Conservation (phyloP, 2,329 filamentous ascomycete genomes). For the Diaporthe humulicola region DNA sequence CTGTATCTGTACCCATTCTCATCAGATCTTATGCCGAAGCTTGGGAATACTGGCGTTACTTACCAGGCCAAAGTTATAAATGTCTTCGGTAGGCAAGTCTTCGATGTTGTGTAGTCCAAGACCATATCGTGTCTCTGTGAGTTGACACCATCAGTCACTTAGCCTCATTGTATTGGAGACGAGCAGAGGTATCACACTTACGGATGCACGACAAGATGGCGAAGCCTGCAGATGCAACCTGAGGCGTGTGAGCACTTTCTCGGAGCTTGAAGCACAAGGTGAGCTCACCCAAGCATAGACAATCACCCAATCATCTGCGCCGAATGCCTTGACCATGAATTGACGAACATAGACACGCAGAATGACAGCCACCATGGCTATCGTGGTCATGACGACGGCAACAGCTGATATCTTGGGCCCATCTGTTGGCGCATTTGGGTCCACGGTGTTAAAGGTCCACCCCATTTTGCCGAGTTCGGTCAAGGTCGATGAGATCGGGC, state of each 20-base stretch:
- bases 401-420: conserved; percentile 50
- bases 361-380: conserved; percentile 49
- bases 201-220: conserved; percentile 52
- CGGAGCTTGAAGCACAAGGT: background rate
- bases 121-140: conserved; percentile 59
- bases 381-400: conserved; percentile 46
- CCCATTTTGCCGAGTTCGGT: conserved; percentile 45
- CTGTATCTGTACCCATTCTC: conserved; percentile 49
- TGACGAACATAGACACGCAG: conserved; percentile 52
- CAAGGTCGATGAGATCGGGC: background rate
- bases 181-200: conserved; percentile 43
- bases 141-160: background rate
- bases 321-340: conserved; percentile 51
- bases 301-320: conserved; percentile 52
- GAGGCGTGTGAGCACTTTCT: conserved; percentile 9
- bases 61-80: conserved; percentile 55
- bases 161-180: background rate
- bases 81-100: conserved; percentile 54
- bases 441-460: conserved; percentile 53
- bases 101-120: conserved; percentile 52
- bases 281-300: conserved; percentile 47
- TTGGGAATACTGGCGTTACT: conserved; percentile 27
- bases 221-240: conserved; percentile 52
- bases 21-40: background rate
- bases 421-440: conserved; percentile 50